Base-by-base conservation (phyloP, 2,329 filamentous ascomycete species). In the Nothophoma quercina region DNA sequence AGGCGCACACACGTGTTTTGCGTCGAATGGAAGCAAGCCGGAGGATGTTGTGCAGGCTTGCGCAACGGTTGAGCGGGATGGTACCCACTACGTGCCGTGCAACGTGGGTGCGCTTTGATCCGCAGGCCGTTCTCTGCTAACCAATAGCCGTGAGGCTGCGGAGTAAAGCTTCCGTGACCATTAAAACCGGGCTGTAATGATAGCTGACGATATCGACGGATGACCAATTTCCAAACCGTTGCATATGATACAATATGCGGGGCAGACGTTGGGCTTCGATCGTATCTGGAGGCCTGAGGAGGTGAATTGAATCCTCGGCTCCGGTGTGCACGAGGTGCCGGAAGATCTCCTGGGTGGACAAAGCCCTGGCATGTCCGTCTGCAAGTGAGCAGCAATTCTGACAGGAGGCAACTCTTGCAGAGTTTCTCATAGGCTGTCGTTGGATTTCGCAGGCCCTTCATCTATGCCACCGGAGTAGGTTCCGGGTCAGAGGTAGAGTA, bases 41-140 rank as follows among this genome's bases (percentile, higher is more conserved):
- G 16, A n/a, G 12, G 15, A 39, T 51, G 40, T 45, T 33, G 40
- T 51, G 40, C 40, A 34, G 33, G 22, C 30, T 25, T 38, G 22
- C 13, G 36, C 33, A 33, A 40, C 33, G 38, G 33, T 18, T 35
- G 38, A 42, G 38, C 46, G 46, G 30, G 30, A 36, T 10, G 38
- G n/a, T 41, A 21, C 16, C 36, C 32, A 38, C 47, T 16, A 22
- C 13, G 21, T 39, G 40, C 47, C 33, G 21, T 51, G 22, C 19
- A 35, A 42, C 23, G 46, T 35, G 18, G 19, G n/a, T 18, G 29
- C 36, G 36, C 19, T 18, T 4, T 35, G 32, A 15, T 49, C 5
- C 22, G 21, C 8, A 4, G 6, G 3, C 23, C 29, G 18, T 3
- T 22, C 8, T 26, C 13, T 34, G 7, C 26, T 21, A 22, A 6